Base-by-base conservation (phyloP, 1,284 basidiomycete genomes). In the Schizophyllum amplum region DNA sequence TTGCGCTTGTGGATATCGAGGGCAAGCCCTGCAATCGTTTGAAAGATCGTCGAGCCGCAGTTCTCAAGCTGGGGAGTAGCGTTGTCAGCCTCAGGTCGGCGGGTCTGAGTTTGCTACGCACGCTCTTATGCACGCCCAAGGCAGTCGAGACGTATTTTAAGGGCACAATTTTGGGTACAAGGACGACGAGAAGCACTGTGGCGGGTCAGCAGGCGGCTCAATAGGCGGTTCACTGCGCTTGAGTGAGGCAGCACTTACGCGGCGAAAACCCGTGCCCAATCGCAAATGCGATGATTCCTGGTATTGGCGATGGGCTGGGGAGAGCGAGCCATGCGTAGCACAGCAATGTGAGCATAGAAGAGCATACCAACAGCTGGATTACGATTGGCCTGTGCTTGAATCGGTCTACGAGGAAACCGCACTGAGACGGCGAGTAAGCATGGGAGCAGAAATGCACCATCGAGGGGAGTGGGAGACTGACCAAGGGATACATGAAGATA, bases 101-200 rank as follows among this genome's bases (percentile, higher is more conserved):
- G 7, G 46, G 24, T 51, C 25, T 17, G 54, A 51, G 48, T 22
- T 47, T 59, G 47, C 6, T 23, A 74, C 84, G 61, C 69, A 88
- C 86, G 64, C 83, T 83, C 69, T 92, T 92, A 65, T 92, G 89
- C 9, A 85, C 82, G 1, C 88, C 89, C 0, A 92, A 74, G 1
- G 87, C 88, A 1, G 89, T 90, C 2, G 87, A 86, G 46, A 92
- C 81, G 66, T 87, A 88, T 63, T 84, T 85, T 17, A 78, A 64
- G 1, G 83, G 80, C 0, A 92, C 85, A 51, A 92, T 80, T 53
- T 79, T 80, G 2, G 89, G 87, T 0, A 91, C 87, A 51, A 92
- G 75, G 21, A 91, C 76, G 11, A 89, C 88, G 15, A 91, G 75
- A 15, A 92, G 72, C 23, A 91, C 86, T 83, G n/a, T n/a, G 46